Percentiles rank a stretch among this genome's conserved stretches.
Evolutionary conservation across 768 basidiomycete species (phyloP).

Genomic region (Russula earlei): DNA sequence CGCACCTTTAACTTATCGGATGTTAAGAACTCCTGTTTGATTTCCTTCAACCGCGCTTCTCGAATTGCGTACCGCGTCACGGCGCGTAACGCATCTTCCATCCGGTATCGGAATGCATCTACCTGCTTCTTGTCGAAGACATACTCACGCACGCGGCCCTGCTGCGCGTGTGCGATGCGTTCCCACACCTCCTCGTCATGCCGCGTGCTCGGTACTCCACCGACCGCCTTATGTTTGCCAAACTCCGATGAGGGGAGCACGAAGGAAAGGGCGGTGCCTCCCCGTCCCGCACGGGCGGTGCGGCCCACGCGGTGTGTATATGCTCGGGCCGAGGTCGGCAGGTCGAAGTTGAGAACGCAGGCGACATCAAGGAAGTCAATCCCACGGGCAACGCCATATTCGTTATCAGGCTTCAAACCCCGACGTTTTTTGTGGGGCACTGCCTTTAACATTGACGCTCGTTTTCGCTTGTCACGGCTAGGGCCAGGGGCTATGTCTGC

Average conservation of each 20-base stretch:
- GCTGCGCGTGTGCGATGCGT: constrained; percentile 71
- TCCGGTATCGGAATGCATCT: constrained; percentile 94
- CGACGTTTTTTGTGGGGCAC: constrained; percentile 37
- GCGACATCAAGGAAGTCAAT: constrained; percentile 96
- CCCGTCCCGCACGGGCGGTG: constrained; percentile 90
- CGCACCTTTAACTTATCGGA: constrained; percentile 92
- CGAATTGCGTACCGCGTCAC: constrained; percentile 81
- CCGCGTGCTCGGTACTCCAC: constrained; percentile 55
- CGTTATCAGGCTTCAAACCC: constrained; percentile 45
- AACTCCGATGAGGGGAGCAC: constrained; percentile 62
- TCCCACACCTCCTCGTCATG: constrained; percentile 69
- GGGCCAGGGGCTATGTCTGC: background rate
- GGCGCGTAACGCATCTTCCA: constrained; percentile 89
- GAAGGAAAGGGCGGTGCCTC: constrained; percentile 87
- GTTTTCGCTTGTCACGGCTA: constrained; percentile 48
- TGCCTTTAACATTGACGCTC: constrained; percentile 35
- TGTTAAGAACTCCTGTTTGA: constrained; percentile 87
- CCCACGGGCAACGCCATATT: constrained; percentile 92
- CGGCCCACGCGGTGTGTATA: constrained; percentile 96
- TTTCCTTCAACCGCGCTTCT: constrained; percentile 68
- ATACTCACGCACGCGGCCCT: constrained; percentile 71
- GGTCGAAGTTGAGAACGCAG: constrained; percentile 96
- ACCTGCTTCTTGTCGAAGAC: constrained; percentile 93
- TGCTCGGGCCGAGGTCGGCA: constrained; percentile 77
- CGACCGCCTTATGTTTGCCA: constrained; percentile 69